These are phyloP conservation scores for Cubamyces sp. DNA, from an alignment of 768 basidiomycete genomes.

Conservation along the genomic window DNA sequence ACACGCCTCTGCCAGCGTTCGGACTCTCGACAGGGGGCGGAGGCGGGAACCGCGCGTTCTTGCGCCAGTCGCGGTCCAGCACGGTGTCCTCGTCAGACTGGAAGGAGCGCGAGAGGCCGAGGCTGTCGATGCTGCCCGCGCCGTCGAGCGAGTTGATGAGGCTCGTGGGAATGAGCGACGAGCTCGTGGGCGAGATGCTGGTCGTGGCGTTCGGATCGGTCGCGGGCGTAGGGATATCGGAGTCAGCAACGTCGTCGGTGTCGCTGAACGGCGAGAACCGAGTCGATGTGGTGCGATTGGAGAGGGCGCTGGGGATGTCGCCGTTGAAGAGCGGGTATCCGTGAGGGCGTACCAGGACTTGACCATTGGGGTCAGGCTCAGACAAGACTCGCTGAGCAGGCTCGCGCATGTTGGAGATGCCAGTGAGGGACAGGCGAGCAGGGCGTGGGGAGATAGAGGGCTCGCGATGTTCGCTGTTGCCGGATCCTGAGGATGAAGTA, in stretches of 20 bases:
- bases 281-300: slow-evolving; percentile 29
- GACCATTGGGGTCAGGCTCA: slow-evolving; percentile 22
- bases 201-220: slow-evolving; percentile 31
- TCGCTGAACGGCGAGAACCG: slow-evolving; percentile 63
- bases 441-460: slow-evolving; percentile 32
- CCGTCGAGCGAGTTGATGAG: slow-evolving; percentile 58
- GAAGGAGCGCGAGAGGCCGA: slow-evolving; percentile 46
- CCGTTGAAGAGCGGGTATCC: slow-evolving; percentile 48
- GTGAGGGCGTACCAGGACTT: slow-evolving; percentile 38
- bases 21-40: slow-evolving; percentile 33
- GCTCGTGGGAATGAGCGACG: slow-evolving; percentile 58
- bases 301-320: slow-evolving; percentile 39
- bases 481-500: slow-evolving; percentile 23
- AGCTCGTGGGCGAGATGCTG: slow-evolving; percentile 45
- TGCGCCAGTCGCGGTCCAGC: slow-evolving; percentile 57
- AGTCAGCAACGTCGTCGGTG: slow-evolving; percentile 33
- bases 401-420: slow-evolving; percentile 33
- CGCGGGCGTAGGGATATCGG: slow-evolving; percentile 20
- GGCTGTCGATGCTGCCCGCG: slow-evolving; percentile 28
- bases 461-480: slow-evolving; percentile 21
- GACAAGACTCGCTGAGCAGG: slow-evolving; percentile 14
- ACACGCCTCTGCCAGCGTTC: slow-evolving; percentile 14
- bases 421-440: slow-evolving; percentile 30
- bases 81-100: slow-evolving; percentile 57
- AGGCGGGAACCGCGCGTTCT: slow-evolving; percentile 26